phyloP scores from a whole-genome alignment of 2,329 filamentous ascomycete species.

The Cryphonectria radicalis region DNA sequence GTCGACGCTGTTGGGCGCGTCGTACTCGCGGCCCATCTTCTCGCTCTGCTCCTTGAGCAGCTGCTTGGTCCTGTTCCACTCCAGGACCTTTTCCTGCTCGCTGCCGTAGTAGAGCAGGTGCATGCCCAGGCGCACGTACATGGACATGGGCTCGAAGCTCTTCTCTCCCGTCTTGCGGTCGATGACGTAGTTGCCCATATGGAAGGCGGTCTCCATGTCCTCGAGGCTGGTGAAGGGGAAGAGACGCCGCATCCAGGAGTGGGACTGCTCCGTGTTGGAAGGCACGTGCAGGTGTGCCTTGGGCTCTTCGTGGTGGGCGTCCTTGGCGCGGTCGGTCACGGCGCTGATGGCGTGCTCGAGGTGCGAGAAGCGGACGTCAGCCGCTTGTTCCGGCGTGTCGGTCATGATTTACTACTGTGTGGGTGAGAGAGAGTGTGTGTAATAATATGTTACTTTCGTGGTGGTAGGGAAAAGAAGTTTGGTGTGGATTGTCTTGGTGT shows the following conservation, averaged over 20 bases:
- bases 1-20: conserved; percentile 38
- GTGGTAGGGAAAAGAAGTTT: background rate
- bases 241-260: conserved; percentile 31
- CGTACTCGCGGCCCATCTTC: conserved; percentile 47
- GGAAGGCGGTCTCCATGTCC: conserved; percentile 41
- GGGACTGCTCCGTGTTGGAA: conserved; percentile 24
- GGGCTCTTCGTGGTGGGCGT: conserved; percentile 18
- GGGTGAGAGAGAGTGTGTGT: too few species aligned
- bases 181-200: conserved; percentile 49
- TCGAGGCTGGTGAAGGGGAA: conserved; percentile 35
- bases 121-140: conserved; percentile 48
- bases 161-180: conserved; percentile 45
- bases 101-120: conserved; percentile 48
- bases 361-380: conserved; percentile 12
- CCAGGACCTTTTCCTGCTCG: conserved; percentile 42
- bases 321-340: conserved; percentile 17
- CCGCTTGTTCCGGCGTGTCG: conserved; percentile 16
- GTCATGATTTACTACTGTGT: background rate
- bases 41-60: conserved; percentile 42
- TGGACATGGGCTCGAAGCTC: conserved; percentile 46
- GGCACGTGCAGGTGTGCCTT: conserved; percentile 30
- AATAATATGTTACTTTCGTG: background rate
- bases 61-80: conserved; percentile 39
- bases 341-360: conserved; percentile 10
- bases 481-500: background rate